A percentile compares a stretch with the other conserved stretches of the same genome.
Evolutionary conservation across 2,329 filamentous ascomycete species (phyloP).

Genomic region (Hirsutella rhossiliensis): DNA sequence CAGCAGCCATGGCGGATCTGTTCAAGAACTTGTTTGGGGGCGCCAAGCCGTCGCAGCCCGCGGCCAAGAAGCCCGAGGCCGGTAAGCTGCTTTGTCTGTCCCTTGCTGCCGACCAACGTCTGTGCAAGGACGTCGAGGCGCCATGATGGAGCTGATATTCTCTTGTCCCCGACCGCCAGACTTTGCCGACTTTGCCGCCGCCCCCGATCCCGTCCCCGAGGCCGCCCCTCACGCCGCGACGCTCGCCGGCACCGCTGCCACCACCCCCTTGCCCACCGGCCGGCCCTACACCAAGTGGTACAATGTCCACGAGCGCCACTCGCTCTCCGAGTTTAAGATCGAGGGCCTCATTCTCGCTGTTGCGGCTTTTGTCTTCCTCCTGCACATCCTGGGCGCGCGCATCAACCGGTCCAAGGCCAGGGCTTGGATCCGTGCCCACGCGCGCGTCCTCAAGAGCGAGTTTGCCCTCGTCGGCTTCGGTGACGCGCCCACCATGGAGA

Average conservation of each 20-base stretch:
- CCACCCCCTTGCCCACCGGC: slow-evolving; percentile 27
- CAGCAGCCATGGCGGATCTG: slow-evolving; percentile 40
- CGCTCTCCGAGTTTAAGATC: slow-evolving; percentile 70
- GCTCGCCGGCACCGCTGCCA: slow-evolving; percentile 29
- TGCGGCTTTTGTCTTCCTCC: slow-evolving; percentile 59
- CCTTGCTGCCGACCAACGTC: background rate
- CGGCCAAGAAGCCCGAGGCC: slow-evolving; percentile 43
- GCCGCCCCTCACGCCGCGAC: slow-evolving; percentile 33
- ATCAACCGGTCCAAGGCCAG: slow-evolving; percentile 71
- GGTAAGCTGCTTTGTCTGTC: slow-evolving; percentile 29
- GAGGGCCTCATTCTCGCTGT: slow-evolving; percentile 74
- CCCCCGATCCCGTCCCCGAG: slow-evolving; percentile 52
- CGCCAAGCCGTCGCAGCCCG: slow-evolving; percentile 38
- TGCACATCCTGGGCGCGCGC: slow-evolving; percentile 72
- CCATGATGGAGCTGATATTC: background rate
- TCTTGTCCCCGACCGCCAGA: slow-evolving; percentile 36
- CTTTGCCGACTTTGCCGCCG: slow-evolving; percentile 86
- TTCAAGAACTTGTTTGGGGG: slow-evolving; percentile 60
- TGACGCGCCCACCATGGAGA: slow-evolving; percentile 37
- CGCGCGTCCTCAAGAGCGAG: slow-evolving; percentile 61
- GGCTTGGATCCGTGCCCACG: slow-evolving; percentile 68
- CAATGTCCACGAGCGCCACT: slow-evolving; percentile 84
- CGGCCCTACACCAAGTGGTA: slow-evolving; percentile 90
- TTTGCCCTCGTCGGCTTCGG: slow-evolving; percentile 80
- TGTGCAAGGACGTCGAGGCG: background rate